Conservation (phyloP, 2,329 filamentous ascomycete species). For the Alternaria longipes region DNA sequence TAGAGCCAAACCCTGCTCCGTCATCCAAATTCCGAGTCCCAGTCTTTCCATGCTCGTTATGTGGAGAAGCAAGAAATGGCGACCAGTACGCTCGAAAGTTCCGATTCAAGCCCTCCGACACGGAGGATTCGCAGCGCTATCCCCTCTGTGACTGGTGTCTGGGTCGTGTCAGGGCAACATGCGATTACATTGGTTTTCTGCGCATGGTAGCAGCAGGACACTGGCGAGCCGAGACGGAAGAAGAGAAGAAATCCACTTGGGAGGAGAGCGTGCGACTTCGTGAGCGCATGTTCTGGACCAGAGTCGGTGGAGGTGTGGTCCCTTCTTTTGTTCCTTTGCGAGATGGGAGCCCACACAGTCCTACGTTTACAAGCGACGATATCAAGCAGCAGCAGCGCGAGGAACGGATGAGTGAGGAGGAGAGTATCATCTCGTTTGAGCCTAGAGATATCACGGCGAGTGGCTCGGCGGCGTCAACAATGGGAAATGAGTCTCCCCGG, state of each 20-base stretch:
- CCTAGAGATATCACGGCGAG: conserved; percentile 27
- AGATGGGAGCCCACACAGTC: conserved; percentile 43
- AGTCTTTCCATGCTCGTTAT: conserved; percentile 81
- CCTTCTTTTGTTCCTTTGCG: conserved; percentile 63
- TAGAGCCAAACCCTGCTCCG: conserved; percentile 73
- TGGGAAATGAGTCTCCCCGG: not conserved
- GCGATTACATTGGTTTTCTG: conserved; percentile 91
- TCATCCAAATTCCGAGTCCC: conserved; percentile 63
- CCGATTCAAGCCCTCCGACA: conserved; percentile 88
- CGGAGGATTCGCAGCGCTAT: conserved; percentile 85
- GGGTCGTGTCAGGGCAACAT: conserved; percentile 81
- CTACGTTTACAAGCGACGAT: conserved; percentile 36
- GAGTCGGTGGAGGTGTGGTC: conserved; percentile 89
- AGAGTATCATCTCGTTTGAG: conserved; percentile 39
- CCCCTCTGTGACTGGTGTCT: conserved; percentile 91
- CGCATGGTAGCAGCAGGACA: conserved; percentile 92
- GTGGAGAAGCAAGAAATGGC: conserved; percentile 81
- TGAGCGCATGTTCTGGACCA: conserved; percentile 97
- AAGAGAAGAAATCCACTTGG: conserved; percentile 89
- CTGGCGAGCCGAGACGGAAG: conserved; percentile 83
- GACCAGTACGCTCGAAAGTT: conserved; percentile 78
- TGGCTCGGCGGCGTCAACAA: conserved; percentile 12
- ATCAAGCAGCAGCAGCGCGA: conserved; percentile 19
- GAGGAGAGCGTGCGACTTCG: conserved; percentile 89
- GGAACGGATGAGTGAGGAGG: conserved; percentile 43